Evolutionary conservation across 352 stramenopile genomes (phyloP), one percentile per base, ranked within the genome.

Genomic region (Phytophthora nicotianae): DNA sequence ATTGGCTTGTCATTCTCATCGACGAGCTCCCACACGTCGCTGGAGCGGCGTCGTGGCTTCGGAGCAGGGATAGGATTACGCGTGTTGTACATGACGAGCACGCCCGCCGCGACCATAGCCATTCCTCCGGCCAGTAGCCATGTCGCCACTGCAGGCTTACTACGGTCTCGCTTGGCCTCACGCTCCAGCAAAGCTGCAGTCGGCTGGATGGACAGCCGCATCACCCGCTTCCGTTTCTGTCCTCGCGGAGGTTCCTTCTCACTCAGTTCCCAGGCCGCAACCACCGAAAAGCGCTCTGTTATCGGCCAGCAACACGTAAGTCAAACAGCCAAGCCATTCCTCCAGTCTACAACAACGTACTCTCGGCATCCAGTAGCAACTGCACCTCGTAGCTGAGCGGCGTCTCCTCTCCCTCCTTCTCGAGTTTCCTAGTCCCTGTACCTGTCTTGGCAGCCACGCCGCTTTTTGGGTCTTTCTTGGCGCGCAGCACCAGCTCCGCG

Each of bases 241-340:
- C 59, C 65, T 56, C 50, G 35, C 13, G 26, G 41, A 16, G 64
- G 68, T 40, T 70, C 70, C 46, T 73, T 61, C 3, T 59, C 53
- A 9, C 65, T 73, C 45, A 91, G 54, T 38, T 88, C 72, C 82
- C 82, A 91, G 6, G 80, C 80, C n/a, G 71, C 70, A 43, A 91
- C 57, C 26, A 91, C 60, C 32, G 70, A 86, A 14, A 86, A 74
- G 4, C 75, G 67, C 8, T 82, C 79, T 91, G 13, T 16, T 29
- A 16, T 20, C 26, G 32, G 16, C 13, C 32, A 32, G 33, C 16
- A 41, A 20, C 11, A 50, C 17, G 13, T 43, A 50, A 19, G 54
- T 57, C 24, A 29, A 27, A 1, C 48, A 60, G 41, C 17, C 38
- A 23, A 21, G 2, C 20, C 17, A 19, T 21, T 17, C 24, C 38